Percentiles rank a stretch among this genome's conserved stretches.
These are phyloP conservation scores for Exsudoporus floridanus DNA, from an alignment of 1,284 basidiomycete species.

Conservation along the genomic window DNA sequence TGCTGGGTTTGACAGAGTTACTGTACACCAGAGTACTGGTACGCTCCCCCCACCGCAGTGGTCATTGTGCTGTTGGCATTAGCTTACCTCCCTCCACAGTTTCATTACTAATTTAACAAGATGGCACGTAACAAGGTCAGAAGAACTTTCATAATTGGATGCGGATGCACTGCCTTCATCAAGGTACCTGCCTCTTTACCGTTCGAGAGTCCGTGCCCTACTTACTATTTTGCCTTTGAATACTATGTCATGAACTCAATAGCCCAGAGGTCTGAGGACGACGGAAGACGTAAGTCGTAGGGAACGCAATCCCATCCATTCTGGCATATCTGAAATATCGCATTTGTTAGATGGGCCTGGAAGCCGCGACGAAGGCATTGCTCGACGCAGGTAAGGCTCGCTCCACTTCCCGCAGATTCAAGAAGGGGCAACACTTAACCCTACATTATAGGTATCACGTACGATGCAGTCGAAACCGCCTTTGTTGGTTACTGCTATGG, in stretches of 20 bases:
- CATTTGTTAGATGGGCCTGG: constrained; percentile 16
- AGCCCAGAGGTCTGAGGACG: constrained; percentile 28
- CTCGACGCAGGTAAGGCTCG: constrained; percentile 21
- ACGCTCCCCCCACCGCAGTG: too few relatives aligned
- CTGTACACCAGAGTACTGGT: too few relatives aligned
- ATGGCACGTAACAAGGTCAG: constrained; percentile 17
- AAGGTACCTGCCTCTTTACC: constrained; percentile 11
- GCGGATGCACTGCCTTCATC: constrained; percentile 29
- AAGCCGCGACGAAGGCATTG: constrained; percentile 22
- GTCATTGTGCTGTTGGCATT: too few relatives aligned
- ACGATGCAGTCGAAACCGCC: constrained; percentile 75
- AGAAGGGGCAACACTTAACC: neutral
- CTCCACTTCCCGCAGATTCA: neutral
- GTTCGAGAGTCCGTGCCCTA: neutral
- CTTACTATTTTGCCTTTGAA: neutral
- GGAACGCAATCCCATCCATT: too few relatives aligned
- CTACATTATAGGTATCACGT: constrained; percentile 62
- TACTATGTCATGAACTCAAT: neutral
- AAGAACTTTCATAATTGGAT: constrained; percentile 27
- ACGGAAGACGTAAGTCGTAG: constrained; percentile 22
- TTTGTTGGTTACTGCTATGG: constrained; percentile 81
- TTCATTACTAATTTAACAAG: neutral
- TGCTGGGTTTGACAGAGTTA: too few relatives aligned
- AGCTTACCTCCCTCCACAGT: neutral
- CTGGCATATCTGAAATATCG: neutral